Base-by-base conservation (phyloP, 2,329 filamentous ascomycete species). In the Cylindrodendrum hubeiense region DNA sequence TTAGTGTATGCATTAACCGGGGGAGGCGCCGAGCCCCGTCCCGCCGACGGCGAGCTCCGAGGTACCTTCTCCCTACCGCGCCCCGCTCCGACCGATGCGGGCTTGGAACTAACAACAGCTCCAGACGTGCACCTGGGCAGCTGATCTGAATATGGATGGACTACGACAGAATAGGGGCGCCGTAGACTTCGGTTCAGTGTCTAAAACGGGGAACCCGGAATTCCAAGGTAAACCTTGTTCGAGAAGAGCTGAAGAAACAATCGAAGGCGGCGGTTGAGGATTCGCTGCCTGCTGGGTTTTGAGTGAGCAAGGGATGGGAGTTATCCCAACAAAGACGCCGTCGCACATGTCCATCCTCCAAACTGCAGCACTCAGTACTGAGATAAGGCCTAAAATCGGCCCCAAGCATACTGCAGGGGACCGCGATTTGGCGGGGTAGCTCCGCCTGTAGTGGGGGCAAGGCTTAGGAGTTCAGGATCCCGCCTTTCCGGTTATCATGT, bases 1-100 rank as follows among this genome's bases (percentile, higher is more conserved):
- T 19, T 67, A 70, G 62, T 43, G 55, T 47, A 74, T 70, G 61
- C 71, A 72, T 66, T 34, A 69, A 73, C 60, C 69, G 72, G 69
- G 69, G 72, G 60, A 51, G 41, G 34, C 53, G 57, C 47, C 61
- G 54, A 58, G 34, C 67, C 66, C 67, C 68, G 64, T 47, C 70
- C 70, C 67, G 71, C 68, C 65, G 55, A 56, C 72, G 72, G 71
- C 72, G 71, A 74, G 65, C 72, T 74, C 72, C 72, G 72, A 52
- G 53, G 22, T 56, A 41, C 37, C 61, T 47, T n/a, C 41, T 34
- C n/a, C 26, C n/a, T 24, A n/a, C 47, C 33, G 30, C 22, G 28
- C 49, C 39, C 49, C 56, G 37, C 50, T 34, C 62, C 44, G 62
- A 53, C 39, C 33, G 57, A 15, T 21, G n/a, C n/a, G 10, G 24